These are phyloP conservation scores for Bassia scoparia DNA, from an alignment of 148 eudicot genomes.

Conservation along the genomic window DNA sequence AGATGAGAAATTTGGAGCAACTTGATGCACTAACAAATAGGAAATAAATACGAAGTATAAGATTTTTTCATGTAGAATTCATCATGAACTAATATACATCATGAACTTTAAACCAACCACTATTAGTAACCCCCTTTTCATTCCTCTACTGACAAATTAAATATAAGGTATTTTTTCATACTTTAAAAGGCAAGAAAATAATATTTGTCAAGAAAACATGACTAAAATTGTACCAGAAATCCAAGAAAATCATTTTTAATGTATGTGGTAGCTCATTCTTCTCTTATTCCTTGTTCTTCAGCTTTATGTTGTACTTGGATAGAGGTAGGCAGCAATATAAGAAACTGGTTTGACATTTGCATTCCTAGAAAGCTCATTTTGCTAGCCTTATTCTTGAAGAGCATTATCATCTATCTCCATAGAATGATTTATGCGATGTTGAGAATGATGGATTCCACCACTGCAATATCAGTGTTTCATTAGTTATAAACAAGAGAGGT, in stretches of 20 bases:
- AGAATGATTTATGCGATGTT: conserved; percentile 56
- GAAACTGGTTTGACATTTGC: conserved; percentile 30
- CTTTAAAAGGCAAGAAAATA: not conserved
- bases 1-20: no score
- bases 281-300: conserved; percentile 48
- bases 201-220: conserved; percentile 3
- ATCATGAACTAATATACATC: no score
- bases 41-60: no score
- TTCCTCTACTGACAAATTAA: no score
- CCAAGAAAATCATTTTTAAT: conserved; percentile 91
- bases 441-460: conserved; percentile 41
- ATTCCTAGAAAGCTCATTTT: conserved; percentile 35
- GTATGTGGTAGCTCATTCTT: conserved; percentile 75
- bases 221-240: conserved; percentile 70
- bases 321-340: conserved; percentile 46
- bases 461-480: conserved; percentile 40
- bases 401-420: conserved; percentile 44
- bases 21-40: no score
- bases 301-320: conserved; percentile 44
- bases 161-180: no score
- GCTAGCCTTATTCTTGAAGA: conserved; percentile 38
- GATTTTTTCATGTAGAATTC: no score
- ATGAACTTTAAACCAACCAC: no score
- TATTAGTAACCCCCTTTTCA: no score
- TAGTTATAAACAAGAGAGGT: not conserved